phyloP scores from a whole-genome alignment of 2,329 filamentous ascomycete genomes.

The Coniochaeta sp. region DNA sequence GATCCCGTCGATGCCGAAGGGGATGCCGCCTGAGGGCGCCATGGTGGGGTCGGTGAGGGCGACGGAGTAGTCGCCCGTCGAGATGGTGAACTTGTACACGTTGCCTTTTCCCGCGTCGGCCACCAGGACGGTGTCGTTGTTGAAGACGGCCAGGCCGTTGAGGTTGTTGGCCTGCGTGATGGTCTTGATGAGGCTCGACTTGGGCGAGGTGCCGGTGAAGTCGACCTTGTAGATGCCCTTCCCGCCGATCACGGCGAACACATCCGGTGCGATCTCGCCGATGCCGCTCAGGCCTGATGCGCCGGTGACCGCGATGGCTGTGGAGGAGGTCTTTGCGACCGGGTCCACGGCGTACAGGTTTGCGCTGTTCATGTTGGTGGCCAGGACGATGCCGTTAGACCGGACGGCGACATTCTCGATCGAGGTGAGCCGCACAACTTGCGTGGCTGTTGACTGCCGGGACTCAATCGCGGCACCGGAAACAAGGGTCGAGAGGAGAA shows the following conservation, averaged over 20 bases:
- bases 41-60: conserved; percentile 20
- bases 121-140: conserved; percentile 20
- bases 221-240: conserved; percentile 23
- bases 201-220: conserved; percentile 15
- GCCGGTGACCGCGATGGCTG: conserved; percentile 18
- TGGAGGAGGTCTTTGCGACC: conserved; percentile 16
- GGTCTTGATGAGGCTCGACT: conserved; percentile 17
- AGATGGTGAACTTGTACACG: conserved; percentile 18
- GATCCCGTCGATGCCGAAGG: conserved; percentile 24
- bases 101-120: conserved; percentile 21
- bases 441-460: conserved; percentile 15
- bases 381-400: conserved; percentile 21
- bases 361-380: conserved; percentile 24
- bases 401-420: conserved; percentile 23
- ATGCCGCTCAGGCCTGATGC: conserved; percentile 20
- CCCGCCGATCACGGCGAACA: conserved; percentile 22
- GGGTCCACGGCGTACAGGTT: conserved; percentile 20
- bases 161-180: conserved; percentile 21
- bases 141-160: conserved; percentile 21
- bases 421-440: conserved; percentile 18
- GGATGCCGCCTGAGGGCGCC: conserved; percentile 20
- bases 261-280: conserved; percentile 19
- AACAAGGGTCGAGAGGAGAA: not conserved
- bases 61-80: conserved; percentile 16
- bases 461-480: conserved; percentile 6